Base-by-base conservation (phyloP, 495 filamentous ascomycete genomes). In the Aspergillus nanangensis region DNA sequence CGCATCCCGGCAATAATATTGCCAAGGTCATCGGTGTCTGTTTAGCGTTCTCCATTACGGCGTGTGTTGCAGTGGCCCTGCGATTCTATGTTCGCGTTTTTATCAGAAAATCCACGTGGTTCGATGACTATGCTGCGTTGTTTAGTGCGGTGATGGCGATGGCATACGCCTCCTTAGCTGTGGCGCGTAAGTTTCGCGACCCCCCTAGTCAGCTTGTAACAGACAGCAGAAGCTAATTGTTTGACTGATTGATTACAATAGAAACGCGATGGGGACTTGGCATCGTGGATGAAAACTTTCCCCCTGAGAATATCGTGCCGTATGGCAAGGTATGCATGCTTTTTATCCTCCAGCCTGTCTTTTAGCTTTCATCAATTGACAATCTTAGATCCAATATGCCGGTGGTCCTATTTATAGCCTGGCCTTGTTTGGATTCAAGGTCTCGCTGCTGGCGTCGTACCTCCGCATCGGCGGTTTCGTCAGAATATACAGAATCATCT, bases 351-450 rank as follows among this genome's bases (percentile, higher is more conserved):
- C 3, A n/a, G 1, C 14, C 11, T 17, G n/a, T 21, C 24, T 35
- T n/a, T n/a, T n/a, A n/a, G n/a, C n/a, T n/a, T n/a, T n/a, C n/a
- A n/a, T n/a, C n/a, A n/a, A n/a, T n/a, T n/a, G n/a, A n/a, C n/a
- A n/a, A n/a, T n/a, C n/a, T n/a, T 34, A 65, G 61, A 47, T 65
- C 14, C 62, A 65, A 63, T 63, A 60, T 24, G 47, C 41, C 18
- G 56, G 61, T n/a, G 61, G 61, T 1, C 63, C 61, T 8, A 27
- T 60, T 2, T 66, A 66, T 43, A 55, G 44, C 9, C 51, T 66
- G 25, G 56, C 53, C 14, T 46, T 78, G 14, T 62, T 79, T 20
- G 70, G 70, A 4, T 81, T 79, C 60, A 81, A 81, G 44, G 55
- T 76, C 14, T 69, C 71, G 27, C 53, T 79, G 11, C 54, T 79